Percentiles rank a stretch among this genome's conserved stretches.
Evolutionary conservation across 805 yeast species (phyloP).

Genomic region (Sugiyamaella marilandica): DNA sequence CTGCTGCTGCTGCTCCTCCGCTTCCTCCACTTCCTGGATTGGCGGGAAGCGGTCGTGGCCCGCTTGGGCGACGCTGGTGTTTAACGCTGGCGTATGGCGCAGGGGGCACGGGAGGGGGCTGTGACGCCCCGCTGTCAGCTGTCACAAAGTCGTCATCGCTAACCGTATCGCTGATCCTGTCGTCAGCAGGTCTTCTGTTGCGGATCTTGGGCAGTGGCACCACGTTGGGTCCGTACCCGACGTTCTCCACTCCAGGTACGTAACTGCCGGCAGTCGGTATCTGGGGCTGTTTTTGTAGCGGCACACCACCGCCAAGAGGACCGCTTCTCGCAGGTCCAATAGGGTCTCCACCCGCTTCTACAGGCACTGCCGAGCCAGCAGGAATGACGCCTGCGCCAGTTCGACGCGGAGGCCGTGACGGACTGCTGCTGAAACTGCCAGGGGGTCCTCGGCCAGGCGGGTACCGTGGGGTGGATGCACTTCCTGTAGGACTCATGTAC

Average conservation of each 20-base stretch:
- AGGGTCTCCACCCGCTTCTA: not conserved
- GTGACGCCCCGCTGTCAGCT: too few species aligned
- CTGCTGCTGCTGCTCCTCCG: conserved; percentile 3
- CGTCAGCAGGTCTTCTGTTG: not conserved
- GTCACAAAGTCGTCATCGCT: too few species aligned
- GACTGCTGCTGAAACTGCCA: not conserved
- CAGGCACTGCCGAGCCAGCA: not conserved
- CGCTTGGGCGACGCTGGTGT: conserved; percentile 7
- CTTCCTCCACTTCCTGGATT: not conserved
- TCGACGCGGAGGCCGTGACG: not conserved
- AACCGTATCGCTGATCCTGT: not conserved
- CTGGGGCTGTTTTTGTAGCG: not conserved
- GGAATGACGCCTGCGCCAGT: not conserved
- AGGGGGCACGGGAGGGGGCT: not conserved
- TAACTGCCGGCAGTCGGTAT: conserved; percentile 28
- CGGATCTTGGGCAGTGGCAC: conserved; percentile 29
- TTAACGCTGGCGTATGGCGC: conserved; percentile 1
- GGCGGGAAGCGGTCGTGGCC: conserved; percentile 8
- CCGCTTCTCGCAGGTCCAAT: not conserved
- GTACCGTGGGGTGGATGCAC: not conserved
- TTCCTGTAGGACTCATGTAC: not conserved
- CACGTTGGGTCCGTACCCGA: conserved; percentile 28
- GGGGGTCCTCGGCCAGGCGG: not conserved
- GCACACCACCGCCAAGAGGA: not conserved
- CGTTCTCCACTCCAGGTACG: conserved; percentile 23